Base-by-base conservation (phyloP, 2,329 filamentous ascomycete species). In the Scolecobasidium constrictum region DNA sequence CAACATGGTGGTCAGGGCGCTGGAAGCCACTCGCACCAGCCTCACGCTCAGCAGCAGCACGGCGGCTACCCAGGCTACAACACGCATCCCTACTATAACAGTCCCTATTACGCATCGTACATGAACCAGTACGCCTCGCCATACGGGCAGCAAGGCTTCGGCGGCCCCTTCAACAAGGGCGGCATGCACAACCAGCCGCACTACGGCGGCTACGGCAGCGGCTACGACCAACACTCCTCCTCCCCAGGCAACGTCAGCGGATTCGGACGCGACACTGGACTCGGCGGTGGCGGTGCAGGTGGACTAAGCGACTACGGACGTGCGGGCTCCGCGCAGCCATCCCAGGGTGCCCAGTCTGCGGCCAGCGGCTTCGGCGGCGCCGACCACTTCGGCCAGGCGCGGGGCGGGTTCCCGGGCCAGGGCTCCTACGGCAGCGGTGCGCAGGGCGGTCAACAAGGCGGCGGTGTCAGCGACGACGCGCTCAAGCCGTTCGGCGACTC, bases 111-210 rank as follows among this genome's bases (percentile, higher is more conserved):
- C 52, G 63, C 66, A 49, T 66, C 72, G 41, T 81, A 81, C 61
- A 72, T 78, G 65, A 75, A 73, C 56, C 75, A 79, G 56, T 79
- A 74, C 51, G 71, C 67, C 46, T 73, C 71, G 45, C 64, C 60
- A 34, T 67, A 67, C 46, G 70, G 63, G 48, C 68, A 69, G 22
- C 53, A 65, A 47, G 64, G 61, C 21, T 70, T 70, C 49, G 64
- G 65, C 48, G 67, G 66, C 28, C 66, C 65, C 13, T 77, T 73
- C 46, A 59, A 61, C 47, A 73, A 74, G 51, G 73, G 69, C 49
- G 70, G 68, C 50, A 77, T 78, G 72, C 81, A 81, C 53, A 74
- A 69, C 22, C 77, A 78, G 51, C 74, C 75, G 33, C 69, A 73
- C 50, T 74, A 78, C 50, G 69, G 64, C 44, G 67, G 66, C 47